These are phyloP conservation scores for Hysterangium stoloniferum DNA, from an alignment of 768 basidiomycete species.

Conservation along the genomic window DNA sequence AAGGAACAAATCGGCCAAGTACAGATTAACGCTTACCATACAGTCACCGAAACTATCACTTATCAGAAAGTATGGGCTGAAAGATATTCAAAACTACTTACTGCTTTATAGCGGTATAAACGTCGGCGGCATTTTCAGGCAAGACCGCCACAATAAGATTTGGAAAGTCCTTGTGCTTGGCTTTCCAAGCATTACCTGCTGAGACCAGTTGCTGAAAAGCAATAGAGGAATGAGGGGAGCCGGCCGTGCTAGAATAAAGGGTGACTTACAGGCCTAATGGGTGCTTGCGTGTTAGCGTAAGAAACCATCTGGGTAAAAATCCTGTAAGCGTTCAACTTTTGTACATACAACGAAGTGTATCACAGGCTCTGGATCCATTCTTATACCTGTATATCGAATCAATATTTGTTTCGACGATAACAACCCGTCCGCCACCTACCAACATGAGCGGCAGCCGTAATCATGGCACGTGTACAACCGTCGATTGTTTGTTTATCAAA, in stretches of 20 bases:
- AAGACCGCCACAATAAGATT: conserved; percentile 59
- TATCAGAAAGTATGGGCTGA: not conserved
- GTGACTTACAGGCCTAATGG: conserved; percentile 36
- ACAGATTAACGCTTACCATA: conserved; percentile 27
- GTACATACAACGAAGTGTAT: not conserved
- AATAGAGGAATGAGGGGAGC: not conserved
- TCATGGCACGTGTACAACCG: too few relatives aligned
- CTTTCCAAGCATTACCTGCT: conserved; percentile 40
- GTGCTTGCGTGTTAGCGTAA: conserved; percentile 45
- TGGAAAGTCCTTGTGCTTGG: conserved; percentile 33
- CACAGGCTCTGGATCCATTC: conserved; percentile 37
- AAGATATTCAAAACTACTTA: conserved; percentile 32
- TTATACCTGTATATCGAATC: conserved; percentile 43
- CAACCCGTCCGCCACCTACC: conserved; percentile 37
- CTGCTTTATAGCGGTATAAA: conserved; percentile 76
- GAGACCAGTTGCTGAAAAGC: conserved; percentile 37
- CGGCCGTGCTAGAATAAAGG: not conserved
- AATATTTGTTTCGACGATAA: not conserved
- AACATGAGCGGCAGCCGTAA: conserved; percentile 46
- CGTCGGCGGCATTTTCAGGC: conserved; percentile 67
- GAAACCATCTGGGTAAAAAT: not conserved
- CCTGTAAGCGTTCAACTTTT: not conserved
- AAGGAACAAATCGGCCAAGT: conserved; percentile 1
- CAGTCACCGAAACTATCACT: conserved; percentile 62
- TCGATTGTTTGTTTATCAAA: conserved; percentile 42